A percentile compares a stretch with the other conserved stretches of the same genome.
phyloP scores from a whole-genome alignment of 1,284 basidiomycete genomes.

The Ceratobasidium sp. region DNA sequence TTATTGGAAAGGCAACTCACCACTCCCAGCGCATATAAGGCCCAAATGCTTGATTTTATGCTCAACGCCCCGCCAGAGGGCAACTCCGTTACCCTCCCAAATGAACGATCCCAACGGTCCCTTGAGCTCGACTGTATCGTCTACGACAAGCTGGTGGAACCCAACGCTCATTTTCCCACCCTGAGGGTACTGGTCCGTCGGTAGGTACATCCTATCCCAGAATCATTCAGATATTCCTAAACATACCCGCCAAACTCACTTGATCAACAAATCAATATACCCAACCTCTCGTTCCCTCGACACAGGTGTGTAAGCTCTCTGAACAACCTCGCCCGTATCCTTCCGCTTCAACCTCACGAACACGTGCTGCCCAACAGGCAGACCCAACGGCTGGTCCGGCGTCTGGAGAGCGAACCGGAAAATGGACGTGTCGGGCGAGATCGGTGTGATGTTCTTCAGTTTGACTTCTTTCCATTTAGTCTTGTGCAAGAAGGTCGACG shows the following conservation, averaged over 20 bases:
- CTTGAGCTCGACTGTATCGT: slow-evolving; percentile 71
- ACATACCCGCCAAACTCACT: slow-evolving; percentile 57
- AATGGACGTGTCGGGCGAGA: slow-evolving; percentile 67
- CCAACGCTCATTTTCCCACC: slow-evolving; percentile 73
- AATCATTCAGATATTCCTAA: slow-evolving; percentile 1
- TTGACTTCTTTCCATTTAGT: slow-evolving; percentile 68
- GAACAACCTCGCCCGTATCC: slow-evolving; percentile 64
- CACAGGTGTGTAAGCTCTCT: slow-evolving; percentile 75
- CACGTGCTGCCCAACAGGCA: slow-evolving; percentile 75
- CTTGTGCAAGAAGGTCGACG: slow-evolving; percentile 63
- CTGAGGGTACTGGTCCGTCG: slow-evolving; percentile 58
- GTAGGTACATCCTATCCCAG: slow-evolving; percentile 63
- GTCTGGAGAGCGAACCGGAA: slow-evolving; percentile 68
- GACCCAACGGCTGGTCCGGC: slow-evolving; percentile 65
- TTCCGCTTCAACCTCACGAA: slow-evolving; percentile 65
- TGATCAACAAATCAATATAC: slow-evolving; percentile 69
- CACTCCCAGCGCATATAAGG: slow-evolving; percentile 72
- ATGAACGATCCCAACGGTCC: slow-evolving; percentile 74
- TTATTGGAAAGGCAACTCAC: slow-evolving; percentile 52
- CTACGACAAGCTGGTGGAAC: slow-evolving; percentile 65
- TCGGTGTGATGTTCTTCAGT: slow-evolving; percentile 60
- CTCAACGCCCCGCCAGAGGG: slow-evolving; percentile 60
- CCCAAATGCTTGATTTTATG: slow-evolving; percentile 64
- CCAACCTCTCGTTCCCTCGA: slow-evolving; percentile 63
- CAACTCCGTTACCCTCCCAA: slow-evolving; percentile 64